phyloP scores from a whole-genome alignment of 331 rosid genomes.

The Malus hybrid region DNA sequence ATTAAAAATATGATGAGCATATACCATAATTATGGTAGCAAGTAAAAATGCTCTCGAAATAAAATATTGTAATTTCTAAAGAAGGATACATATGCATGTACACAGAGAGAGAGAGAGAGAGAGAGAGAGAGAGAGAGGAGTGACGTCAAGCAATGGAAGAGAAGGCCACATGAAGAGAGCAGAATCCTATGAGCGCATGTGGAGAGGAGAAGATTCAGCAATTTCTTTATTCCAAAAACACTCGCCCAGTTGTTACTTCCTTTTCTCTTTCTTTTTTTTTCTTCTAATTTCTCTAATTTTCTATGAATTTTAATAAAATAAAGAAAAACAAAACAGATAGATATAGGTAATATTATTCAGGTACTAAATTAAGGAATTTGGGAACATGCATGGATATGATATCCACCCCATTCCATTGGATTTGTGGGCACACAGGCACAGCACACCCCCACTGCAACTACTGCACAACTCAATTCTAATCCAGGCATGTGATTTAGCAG shows the following conservation, averaged over 20 bases:
- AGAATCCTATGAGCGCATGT: conserved; percentile 46
- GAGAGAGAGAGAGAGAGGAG: background rate
- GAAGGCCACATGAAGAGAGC: conserved; percentile 54
- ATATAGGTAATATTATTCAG: background rate
- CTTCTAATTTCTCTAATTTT: background rate
- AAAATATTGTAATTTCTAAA: background rate
- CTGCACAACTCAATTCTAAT: conserved; percentile 43
- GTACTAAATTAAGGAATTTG: background rate
- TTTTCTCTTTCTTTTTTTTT: background rate
- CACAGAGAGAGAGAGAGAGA: background rate
- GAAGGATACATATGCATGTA: background rate
- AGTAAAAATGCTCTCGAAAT: background rate
- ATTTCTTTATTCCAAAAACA: background rate
- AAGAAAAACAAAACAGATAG: conserved; percentile 3
- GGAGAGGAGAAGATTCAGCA: conserved; percentile 46
- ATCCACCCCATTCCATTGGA: conserved; percentile 50
- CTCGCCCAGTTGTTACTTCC: background rate
- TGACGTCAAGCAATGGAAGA: conserved; percentile 32
- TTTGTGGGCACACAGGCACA: conserved; percentile 4
- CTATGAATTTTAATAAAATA: background rate
- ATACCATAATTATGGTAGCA: no score
- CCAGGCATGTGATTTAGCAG: conserved; percentile 51
- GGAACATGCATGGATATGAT: conserved; percentile 34
- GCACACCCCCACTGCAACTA: conserved; percentile 1
- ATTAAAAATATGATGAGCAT: no score